Evolutionary conservation across 2,329 filamentous ascomycete species (phyloP).

Genomic region (Xylariales sp.): DNA sequence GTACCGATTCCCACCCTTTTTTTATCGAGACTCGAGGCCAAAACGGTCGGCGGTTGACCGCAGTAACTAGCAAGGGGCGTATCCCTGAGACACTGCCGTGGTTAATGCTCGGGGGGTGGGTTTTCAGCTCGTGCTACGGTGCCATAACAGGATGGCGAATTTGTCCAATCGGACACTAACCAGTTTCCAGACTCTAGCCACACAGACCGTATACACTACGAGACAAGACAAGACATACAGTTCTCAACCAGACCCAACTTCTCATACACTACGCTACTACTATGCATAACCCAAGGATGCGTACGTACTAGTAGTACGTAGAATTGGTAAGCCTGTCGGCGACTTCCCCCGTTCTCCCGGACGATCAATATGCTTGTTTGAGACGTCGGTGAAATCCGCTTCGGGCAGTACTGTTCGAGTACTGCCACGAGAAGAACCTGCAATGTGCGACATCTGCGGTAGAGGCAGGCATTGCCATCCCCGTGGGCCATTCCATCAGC

Average conservation of each 20-base stretch:
- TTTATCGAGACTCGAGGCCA: not conserved
- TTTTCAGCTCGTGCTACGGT: slow-evolving; percentile 32
- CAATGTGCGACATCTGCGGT: slow-evolving; percentile 8
- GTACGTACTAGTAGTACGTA: too few relatives aligned
- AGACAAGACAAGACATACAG: slow-evolving; percentile 16
- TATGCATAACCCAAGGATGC: not conserved
- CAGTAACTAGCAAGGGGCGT: slow-evolving; percentile 2
- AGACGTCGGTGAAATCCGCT: slow-evolving; percentile 21
- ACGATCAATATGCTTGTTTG: slow-evolving; percentile 12
- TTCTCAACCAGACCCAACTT: slow-evolving; percentile 19
- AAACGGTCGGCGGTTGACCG: not conserved
- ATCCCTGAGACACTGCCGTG: slow-evolving; percentile 18
- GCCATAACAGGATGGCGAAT: slow-evolving; percentile 14
- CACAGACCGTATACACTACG: not conserved
- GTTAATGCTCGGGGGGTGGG: slow-evolving; percentile 4
- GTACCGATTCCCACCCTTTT: not conserved
- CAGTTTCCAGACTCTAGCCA: slow-evolving; percentile 8
- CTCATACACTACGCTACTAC: slow-evolving; percentile 3
- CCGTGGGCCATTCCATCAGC: slow-evolving; percentile 5
- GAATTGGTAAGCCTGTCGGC: not conserved
- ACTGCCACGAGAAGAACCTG: slow-evolving; percentile 17
- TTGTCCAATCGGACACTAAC: slow-evolving; percentile 15
- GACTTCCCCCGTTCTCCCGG: not conserved
- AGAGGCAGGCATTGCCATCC: slow-evolving; percentile 5
- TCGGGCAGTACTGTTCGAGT: slow-evolving; percentile 1